phyloP scores from a whole-genome alignment of 2,329 filamentous ascomycete species.

The Arthrobotrys musiformis region DNA sequence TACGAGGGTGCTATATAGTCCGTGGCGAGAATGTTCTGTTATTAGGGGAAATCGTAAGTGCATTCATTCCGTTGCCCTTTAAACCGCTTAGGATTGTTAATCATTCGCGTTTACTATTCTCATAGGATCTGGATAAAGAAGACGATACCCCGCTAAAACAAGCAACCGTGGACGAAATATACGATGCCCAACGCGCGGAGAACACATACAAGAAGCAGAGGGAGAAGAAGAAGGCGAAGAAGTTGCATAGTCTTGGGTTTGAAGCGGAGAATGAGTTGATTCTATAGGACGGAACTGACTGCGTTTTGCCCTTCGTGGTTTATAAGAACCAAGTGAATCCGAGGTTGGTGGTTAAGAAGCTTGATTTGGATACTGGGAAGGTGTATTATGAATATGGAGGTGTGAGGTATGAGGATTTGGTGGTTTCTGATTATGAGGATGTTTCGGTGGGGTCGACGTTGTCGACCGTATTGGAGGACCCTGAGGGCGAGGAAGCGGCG shows the following conservation, averaged over 20 bases:
- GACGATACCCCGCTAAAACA: slow-evolving; percentile 80
- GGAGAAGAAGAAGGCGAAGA: slow-evolving; percentile 78
- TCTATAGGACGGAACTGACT: slow-evolving; percentile 43
- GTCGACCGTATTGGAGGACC: slow-evolving; percentile 21
- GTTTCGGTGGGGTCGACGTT: slow-evolving; percentile 12
- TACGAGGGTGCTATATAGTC: slow-evolving; percentile 88
- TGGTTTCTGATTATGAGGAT: neutral
- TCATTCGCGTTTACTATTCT: neutral
- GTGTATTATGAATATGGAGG: slow-evolving; percentile 15
- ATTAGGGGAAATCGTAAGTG: slow-evolving; percentile 79
- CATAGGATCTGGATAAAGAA: slow-evolving; percentile 85
- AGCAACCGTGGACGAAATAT: slow-evolving; percentile 71
- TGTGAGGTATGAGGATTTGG: neutral
- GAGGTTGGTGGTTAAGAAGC: slow-evolving; percentile 9
- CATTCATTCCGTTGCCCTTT: neutral
- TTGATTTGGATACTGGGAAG: slow-evolving; percentile 1
- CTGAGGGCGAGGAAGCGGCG: slow-evolving; percentile 10
- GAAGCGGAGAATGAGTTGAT: slow-evolving; percentile 76
- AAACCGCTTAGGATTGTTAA: neutral
- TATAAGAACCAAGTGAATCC: slow-evolving; percentile 31
- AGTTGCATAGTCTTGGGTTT: slow-evolving; percentile 81
- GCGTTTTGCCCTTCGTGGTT: slow-evolving; percentile 28
- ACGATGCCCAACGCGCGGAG: slow-evolving; percentile 77
- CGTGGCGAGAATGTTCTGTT: slow-evolving; percentile 97
- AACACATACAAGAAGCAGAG: slow-evolving; percentile 74